Evolutionary conservation across 257 asterid genomes (phyloP), one percentile per base, ranked within the genome.

Genomic region (Solanum gandarillasii): DNA sequence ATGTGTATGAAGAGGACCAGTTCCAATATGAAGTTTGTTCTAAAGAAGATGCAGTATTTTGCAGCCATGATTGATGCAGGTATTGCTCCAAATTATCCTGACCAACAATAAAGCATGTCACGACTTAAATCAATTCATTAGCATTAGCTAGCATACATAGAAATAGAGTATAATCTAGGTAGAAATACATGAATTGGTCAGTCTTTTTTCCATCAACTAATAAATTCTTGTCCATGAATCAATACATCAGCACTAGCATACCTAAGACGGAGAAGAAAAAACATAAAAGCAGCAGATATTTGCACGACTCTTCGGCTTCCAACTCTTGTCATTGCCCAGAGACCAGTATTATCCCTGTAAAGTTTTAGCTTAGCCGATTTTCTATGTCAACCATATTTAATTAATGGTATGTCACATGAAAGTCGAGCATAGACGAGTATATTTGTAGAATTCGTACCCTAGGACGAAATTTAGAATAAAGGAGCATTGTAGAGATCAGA

Each of bases 271-370:
- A 93, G 91, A 94, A 94, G 87, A 46, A 92, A 12, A 86, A 95
- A 93, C 98, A 95, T 93, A 87, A 94, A 93, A 12, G 79, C 48
- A 3, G 98, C 89, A 75, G 98, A 92, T 84, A 95, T 91, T 85
- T 96, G 99, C 55, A 91, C 90, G 4, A 94, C 94, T 88, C 98
- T 92, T 91, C 98, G 88, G 87, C 98, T 93, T 88, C 98, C 96
- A 68, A 90, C 94, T 91, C 90, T 48, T 14, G 98, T 95, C 55
- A 92, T 85, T 72, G 97, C 98, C 87, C 92, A 90, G 2, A 96
- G 94, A 38, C 98, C 98, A 1, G 93, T 96, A 88, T 95, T 94
- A 90, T 95, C 95, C 52, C 98, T 95, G 90, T 7, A 5, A n/a
- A 25, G 5, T 67, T 67, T 65, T 84, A 82, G 97, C 98, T 71